A percentile compares a stretch with the other conserved stretches of the same genome.
Conservation (phyloP, 2,329 filamentous ascomycete genomes). For the Thermoascus crustaceus region DNA sequence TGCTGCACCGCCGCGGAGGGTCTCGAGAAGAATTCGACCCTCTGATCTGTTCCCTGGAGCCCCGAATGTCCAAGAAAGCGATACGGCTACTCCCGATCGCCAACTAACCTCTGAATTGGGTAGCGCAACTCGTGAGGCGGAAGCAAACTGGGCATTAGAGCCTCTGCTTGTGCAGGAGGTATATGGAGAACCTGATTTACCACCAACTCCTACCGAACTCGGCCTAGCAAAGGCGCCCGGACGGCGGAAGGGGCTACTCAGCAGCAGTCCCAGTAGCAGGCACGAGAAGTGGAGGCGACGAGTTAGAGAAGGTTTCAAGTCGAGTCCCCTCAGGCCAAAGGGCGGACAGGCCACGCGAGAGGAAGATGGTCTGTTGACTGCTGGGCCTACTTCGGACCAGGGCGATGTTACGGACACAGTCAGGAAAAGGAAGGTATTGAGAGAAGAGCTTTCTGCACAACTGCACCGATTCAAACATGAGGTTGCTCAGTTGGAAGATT, state of each 20-base stretch:
- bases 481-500: constrained; percentile 48
- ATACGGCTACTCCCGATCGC: constrained; percentile 21
- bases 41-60: constrained; percentile 23
- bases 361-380: constrained; percentile 7
- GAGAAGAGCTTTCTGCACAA: constrained; percentile 49
- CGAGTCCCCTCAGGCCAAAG: constrained; percentile 24
- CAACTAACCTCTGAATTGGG: constrained; percentile 26
- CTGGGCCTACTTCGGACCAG: constrained; percentile 5
- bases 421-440: constrained; percentile 43
- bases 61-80: constrained; percentile 10
- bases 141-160: constrained; percentile 12
- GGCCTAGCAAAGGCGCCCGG: constrained; percentile 28
- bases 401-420: constrained; percentile 16
- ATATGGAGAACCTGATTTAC: constrained; percentile 55
- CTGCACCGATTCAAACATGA: constrained; percentile 52
- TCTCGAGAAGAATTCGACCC: constrained; percentile 25
- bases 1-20: constrained; percentile 27
- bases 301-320: constrained; percentile 14
- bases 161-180: constrained; percentile 19
- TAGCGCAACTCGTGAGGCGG: constrained; percentile 19
- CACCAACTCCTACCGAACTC: constrained; percentile 39
- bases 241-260: constrained; percentile 23
- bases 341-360: constrained; percentile 12
- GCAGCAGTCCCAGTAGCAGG: constrained; percentile 30
- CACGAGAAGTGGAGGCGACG: constrained; percentile 20